Evolutionary conservation across 495 filamentous ascomycete genomes (phyloP).

Genomic region (Aspergillus haitiensis): DNA sequence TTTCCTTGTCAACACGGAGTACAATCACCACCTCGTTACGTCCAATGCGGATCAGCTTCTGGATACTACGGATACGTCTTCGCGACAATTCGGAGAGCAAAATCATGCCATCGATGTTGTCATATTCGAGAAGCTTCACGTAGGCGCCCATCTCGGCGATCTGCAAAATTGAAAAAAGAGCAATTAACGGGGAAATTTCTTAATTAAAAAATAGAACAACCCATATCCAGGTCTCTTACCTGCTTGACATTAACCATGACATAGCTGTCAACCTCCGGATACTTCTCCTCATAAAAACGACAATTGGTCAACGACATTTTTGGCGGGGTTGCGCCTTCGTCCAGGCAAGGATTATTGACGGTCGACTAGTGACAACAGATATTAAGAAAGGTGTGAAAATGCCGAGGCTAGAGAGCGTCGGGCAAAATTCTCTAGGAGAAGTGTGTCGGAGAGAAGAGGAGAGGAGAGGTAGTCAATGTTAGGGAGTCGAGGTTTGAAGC

Average conservation of each 20-base stretch:
- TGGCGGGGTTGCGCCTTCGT: constrained; percentile 48
- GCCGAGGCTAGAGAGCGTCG: constrained; percentile 22
- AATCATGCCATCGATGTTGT: constrained; percentile 99
- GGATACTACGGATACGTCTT: constrained; percentile 95
- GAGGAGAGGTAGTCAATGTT: constrained; percentile 12
- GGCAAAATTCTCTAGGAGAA: constrained; percentile 1
- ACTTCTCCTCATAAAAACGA: constrained; percentile 98
- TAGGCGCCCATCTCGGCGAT: constrained; percentile 99
- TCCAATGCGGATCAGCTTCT: constrained; percentile 97
- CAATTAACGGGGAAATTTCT: constrained; percentile 10
- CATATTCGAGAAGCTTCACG: constrained; percentile 98
- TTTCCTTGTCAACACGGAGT: constrained; percentile 97
- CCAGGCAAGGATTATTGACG: constrained; percentile 27
- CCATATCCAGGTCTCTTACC: constrained; percentile 49
- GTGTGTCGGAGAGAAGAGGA: constrained; percentile 12
- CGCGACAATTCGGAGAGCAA: constrained; percentile 92
- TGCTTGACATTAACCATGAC: constrained; percentile 99
- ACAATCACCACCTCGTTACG: constrained; percentile 98
- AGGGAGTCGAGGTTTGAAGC: constrained; percentile 18
- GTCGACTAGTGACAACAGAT: constrained; percentile 13
- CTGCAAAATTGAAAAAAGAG: constrained; percentile 45
- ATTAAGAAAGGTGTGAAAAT: constrained; percentile 2
- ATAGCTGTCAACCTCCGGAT: constrained; percentile 97
- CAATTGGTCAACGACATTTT: constrained; percentile 97
- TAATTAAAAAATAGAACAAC: not conserved